Conservation (phyloP, 768 basidiomycete genomes). For the Boletus rex-veris region DNA sequence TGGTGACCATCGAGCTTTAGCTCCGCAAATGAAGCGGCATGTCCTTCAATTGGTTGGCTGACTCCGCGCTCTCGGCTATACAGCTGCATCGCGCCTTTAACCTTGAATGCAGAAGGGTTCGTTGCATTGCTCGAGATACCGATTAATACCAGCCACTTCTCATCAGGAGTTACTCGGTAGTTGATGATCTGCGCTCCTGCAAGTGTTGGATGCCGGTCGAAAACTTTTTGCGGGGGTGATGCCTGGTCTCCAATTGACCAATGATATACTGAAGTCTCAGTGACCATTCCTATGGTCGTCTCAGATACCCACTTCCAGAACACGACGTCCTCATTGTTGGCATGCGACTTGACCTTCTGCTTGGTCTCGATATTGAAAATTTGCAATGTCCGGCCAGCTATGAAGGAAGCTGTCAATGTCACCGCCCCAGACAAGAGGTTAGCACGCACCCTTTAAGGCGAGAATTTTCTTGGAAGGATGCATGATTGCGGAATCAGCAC, state of each 20-base stretch:
- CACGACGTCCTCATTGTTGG: conserved; percentile 88
- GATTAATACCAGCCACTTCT: conserved; percentile 96
- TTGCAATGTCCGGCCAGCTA: conserved; percentile 92
- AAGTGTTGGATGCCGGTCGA: conserved; percentile 94
- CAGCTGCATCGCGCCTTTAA: conserved; percentile 97
- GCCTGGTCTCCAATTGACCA: conserved; percentile 79
- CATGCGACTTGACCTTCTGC: conserved; percentile 95
- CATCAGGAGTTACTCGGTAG: conserved; percentile 88
- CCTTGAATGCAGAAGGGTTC: conserved; percentile 95
- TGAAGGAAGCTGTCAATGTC: conserved; percentile 7
- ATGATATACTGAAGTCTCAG: conserved; percentile 89
- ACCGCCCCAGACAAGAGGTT: background rate
- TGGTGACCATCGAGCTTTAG: conserved; percentile 87
- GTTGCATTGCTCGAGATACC: conserved; percentile 91
- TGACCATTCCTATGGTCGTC: conserved; percentile 90
- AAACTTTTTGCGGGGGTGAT: conserved; percentile 85
- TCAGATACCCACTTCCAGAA: conserved; percentile 99
- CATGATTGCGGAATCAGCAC: conserved; percentile 99
- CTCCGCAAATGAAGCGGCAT: conserved; percentile 94
- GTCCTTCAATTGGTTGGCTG: conserved; percentile 97
- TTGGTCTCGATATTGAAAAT: conserved; percentile 98
- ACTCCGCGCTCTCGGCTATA: conserved; percentile 92
- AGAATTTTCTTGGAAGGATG: conserved; percentile 95
- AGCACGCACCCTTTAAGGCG: conserved; percentile 73
- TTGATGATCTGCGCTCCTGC: conserved; percentile 97